Conservation (phyloP, 2,329 filamentous ascomycete genomes). For the Pyricularia sp. region DNA sequence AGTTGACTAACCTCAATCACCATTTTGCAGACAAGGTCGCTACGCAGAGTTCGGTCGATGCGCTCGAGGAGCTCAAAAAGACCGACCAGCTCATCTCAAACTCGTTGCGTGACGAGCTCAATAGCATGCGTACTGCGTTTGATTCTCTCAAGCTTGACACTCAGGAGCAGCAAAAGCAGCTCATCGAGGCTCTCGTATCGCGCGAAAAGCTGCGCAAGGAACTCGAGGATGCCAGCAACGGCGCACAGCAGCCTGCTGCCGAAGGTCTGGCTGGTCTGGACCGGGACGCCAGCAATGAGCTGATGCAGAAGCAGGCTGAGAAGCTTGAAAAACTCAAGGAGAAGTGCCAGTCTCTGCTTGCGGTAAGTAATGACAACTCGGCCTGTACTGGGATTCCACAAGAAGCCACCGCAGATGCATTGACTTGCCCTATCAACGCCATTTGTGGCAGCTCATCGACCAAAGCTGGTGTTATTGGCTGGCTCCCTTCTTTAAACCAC, state of each 20-base stretch:
- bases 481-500: not conserved
- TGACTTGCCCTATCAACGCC: not conserved
- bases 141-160: constrained; percentile 39
- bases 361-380: not conserved
- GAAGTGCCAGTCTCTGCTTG: not conserved
- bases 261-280: not conserved
- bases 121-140: constrained; percentile 42
- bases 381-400: not conserved
- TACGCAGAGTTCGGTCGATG: constrained; percentile 42
- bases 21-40: constrained; percentile 17
- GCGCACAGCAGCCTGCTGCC: constrained; percentile 18
- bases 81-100: constrained; percentile 49
- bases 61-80: constrained; percentile 48
- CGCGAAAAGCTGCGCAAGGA: constrained; percentile 46
- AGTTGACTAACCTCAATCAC: not conserved
- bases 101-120: constrained; percentile 49
- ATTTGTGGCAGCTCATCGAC: not conserved
- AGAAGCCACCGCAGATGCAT: not conserved
- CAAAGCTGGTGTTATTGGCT: not conserved
- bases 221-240: constrained; percentile 21
- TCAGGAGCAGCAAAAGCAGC: constrained; percentile 48
- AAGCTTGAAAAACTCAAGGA: constrained; percentile 48
- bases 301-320: constrained; percentile 33
- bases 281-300: constrained; percentile 19
- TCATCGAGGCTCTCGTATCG: constrained; percentile 31